Conservation (phyloP, 2,329 filamentous ascomycete species). For the Elsinoe perseae region DNA sequence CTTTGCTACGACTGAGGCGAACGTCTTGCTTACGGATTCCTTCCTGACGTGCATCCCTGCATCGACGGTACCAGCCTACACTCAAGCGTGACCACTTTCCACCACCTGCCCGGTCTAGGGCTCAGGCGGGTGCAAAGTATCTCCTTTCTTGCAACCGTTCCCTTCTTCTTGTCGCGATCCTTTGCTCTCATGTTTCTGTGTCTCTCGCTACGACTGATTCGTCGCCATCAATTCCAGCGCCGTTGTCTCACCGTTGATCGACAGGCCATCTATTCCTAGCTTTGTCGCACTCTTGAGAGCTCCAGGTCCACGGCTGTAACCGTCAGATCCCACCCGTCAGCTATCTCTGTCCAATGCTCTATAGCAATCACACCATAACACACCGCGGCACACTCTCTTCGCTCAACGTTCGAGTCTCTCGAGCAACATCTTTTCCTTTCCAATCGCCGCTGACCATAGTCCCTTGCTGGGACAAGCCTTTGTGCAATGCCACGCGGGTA, state of each 20-base stretch:
- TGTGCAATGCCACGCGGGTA: slow-evolving; percentile 3
- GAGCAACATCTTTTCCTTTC: slow-evolving; percentile 11
- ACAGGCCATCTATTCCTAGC: slow-evolving; percentile 6
- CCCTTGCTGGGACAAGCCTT: not conserved
- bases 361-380: not conserved
- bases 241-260: slow-evolving; percentile 6
- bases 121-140: not conserved
- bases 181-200: not conserved
- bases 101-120: not conserved
- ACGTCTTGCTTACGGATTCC: not conserved
- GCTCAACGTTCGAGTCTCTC: slow-evolving; percentile 9
- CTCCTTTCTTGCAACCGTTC: slow-evolving; percentile 6
- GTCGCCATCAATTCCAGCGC: not conserved
- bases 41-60: not conserved
- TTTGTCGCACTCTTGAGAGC: slow-evolving; percentile 7
- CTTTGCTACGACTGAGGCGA: not conserved
- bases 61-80: not conserved
- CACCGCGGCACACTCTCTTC: not conserved
- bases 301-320: slow-evolving; percentile 5
- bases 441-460: not conserved
- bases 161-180: not conserved
- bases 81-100: not conserved
- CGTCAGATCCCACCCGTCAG: not conserved
- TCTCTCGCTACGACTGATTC: slow-evolving; percentile 1
- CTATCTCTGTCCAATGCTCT: slow-evolving; percentile 6